Evolutionary conservation across 2,329 filamentous ascomycete genomes (phyloP), one percentile per base, ranked within the genome.

Genomic region (Septoria linicola): DNA sequence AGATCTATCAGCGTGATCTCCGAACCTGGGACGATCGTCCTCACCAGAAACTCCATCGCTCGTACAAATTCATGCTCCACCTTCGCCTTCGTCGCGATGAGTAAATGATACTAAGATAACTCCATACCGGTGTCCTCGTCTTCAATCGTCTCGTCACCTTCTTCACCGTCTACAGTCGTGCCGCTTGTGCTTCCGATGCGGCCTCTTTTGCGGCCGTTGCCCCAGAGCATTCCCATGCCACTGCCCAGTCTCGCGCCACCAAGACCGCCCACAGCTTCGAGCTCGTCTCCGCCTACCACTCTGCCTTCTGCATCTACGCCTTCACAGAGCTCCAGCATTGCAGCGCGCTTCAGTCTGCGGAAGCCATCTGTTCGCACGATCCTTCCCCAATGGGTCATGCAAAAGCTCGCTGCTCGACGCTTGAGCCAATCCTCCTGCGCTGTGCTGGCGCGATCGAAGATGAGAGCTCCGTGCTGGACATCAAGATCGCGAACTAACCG

Each of bases 381-480:
- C 40, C 93, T 84, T 46, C 93, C 93, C 90, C 93, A 99, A 69
- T 97, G 89, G 32, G 86, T 87, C 70, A 99, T 82, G 67, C 90
- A 96, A 71, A 95, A 97, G 40, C 78, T 79, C 0, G 91, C 91
- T 0, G 93, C 89, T 46, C 92, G 85, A 62, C 88, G 88, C 68
- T 90, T 88, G 32, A 99, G 79, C 90, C 91, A 96, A 46, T 95
- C 89, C 71, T 99, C 93, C 61, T 85, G 88, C 13, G 93, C 92
- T 11, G 92, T 83, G 6, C 86, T 87, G 1, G 93, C 90, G 59
- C 90, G 89, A 70, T 97, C 91, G 90, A 95, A 99, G 50, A 96
- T 91, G 61, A 95, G 86, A 58, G 93, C 96, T 2, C 92, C 92
- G 66, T 96, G 90, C 54, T 95, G 89, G 32, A 97, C 87, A 66